Conservation (phyloP, 192 early-diverging fungal species). For the Umbelopsis vinacea region DNA sequence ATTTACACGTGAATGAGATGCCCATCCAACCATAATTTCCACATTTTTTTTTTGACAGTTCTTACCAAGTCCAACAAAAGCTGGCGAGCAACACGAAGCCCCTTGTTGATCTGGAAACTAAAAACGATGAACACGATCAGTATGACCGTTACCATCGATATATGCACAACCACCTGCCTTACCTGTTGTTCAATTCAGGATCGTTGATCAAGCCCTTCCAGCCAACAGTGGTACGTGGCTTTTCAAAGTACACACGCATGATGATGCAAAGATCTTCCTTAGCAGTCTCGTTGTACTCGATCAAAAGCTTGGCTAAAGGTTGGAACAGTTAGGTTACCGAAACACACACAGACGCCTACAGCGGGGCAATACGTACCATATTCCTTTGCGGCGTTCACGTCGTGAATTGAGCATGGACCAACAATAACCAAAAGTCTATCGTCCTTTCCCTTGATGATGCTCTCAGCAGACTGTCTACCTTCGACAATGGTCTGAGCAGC, state of each 20-base stretch:
- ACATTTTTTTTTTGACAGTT: not conserved
- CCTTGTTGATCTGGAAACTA: constrained; percentile 83
- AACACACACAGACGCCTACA: too few relatives aligned
- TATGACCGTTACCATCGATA: not conserved
- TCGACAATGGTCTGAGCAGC: constrained; percentile 77
- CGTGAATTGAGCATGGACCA: constrained; percentile 88
- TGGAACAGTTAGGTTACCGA: not conserved
- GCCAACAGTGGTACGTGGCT: constrained; percentile 83
- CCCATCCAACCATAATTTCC: not conserved
- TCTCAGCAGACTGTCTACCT: constrained; percentile 66
- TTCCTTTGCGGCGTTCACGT: constrained; percentile 76
- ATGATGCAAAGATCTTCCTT: constrained; percentile 71
- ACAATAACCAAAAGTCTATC: constrained; percentile 84
- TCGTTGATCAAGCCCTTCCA: constrained; percentile 96
- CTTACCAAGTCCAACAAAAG: constrained; percentile 70
- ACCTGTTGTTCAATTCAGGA: constrained; percentile 70
- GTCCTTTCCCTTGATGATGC: constrained; percentile 71
- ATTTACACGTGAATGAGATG: not conserved
- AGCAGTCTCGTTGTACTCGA: constrained; percentile 58
- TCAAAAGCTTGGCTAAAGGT: constrained; percentile 57
- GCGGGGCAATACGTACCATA: constrained; percentile 57
- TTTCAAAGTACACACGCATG: constrained; percentile 90
- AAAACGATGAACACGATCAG: not conserved
- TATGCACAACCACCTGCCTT: not conserved
- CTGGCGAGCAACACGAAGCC: constrained; percentile 74